Evolutionary conservation across 2,329 filamentous ascomycete genomes (phyloP), one percentile per base, ranked within the genome.

Genomic region (Diaporthe sp.): DNA sequence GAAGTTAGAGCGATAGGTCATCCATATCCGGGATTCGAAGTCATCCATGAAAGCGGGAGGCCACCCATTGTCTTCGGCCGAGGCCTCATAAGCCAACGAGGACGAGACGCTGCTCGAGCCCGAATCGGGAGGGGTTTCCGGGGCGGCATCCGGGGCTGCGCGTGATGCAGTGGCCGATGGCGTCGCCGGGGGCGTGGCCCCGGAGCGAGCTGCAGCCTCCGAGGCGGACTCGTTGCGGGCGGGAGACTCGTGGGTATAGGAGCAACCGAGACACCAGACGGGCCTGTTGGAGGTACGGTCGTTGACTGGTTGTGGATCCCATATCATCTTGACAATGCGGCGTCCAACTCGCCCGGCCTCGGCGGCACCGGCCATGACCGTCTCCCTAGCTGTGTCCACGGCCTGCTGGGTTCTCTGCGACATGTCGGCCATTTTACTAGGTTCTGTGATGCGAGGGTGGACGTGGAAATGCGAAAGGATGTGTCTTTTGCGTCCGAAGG

Each of bases 1-100:
- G 82, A 99, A 99, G 78, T 93, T 93, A 35, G 93, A 97, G 69
- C 97, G 92, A 81, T 99, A 99, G 13, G 96, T 98, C 89, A 99
- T 94, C 96, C 97, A 98, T 82, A 98, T 91, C 76, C 92, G 91
- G 7, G 96, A 96, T 82, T 98, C 95, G 80, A 98, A 97, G 83
- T 99, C 97, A 75, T 95, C 93, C 45, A 98, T 86, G 80, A 99
- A 99, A 6, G 91, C 88, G 13, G 89, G 86, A 13, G 97, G 97
- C 97, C 97, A 99, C 74, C 93, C 92, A 19, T 86, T 86, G 75
- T 86, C 86, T 25, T 84, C 80, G 4, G 80, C 80, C 2, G 83
- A 80, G 30, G 89, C 85, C 35, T 87, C 87, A 72, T 87, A 88
- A 47, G 86, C 86, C 12, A 88, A 80, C 2, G 88, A 88, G 7